Evolutionary conservation across 2,329 filamentous ascomycete species (phyloP).

Genomic region (Dactylella cylindrospora): DNA sequence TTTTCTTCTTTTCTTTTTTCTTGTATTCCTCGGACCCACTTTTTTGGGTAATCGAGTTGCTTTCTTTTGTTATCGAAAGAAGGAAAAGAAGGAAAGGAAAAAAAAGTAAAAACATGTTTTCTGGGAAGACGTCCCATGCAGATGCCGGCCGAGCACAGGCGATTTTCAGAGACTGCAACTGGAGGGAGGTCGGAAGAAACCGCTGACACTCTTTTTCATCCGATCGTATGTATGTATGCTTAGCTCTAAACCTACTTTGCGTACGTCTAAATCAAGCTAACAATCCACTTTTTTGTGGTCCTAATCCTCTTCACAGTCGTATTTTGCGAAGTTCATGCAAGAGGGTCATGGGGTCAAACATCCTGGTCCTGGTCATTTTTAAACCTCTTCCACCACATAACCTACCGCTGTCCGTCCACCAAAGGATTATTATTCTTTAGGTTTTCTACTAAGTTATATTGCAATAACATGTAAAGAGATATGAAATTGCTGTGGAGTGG

Average conservation of each 20-base stretch:
- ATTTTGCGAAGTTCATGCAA: conserved; percentile 43
- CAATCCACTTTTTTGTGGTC: neutral
- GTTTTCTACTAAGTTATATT: conserved; percentile 3
- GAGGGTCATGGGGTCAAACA: conserved; percentile 44
- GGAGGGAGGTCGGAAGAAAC: conserved; percentile 33
- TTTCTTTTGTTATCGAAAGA: conserved; percentile 13
- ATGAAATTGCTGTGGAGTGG: conserved; percentile 17
- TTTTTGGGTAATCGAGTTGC: conserved; percentile 9
- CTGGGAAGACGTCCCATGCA: conserved; percentile 9
- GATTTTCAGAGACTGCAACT: conserved; percentile 10
- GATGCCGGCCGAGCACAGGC: conserved; percentile 16
- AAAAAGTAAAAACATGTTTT: conserved; percentile 30
- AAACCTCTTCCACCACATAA: neutral
- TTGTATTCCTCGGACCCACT: conserved; percentile 24
- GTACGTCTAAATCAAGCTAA: neutral
- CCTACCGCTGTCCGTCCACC: conserved; percentile 17
- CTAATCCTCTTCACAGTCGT: conserved; percentile 10
- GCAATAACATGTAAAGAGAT: conserved; percentile 10
- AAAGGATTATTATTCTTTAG: conserved; percentile 12
- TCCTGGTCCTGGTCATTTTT: conserved; percentile 25
- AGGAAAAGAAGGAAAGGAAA: neutral
- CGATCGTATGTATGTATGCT: conserved; percentile 20
- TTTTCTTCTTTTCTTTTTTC: too few species aligned
- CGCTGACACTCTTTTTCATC: conserved; percentile 35
- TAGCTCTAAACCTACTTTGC: conserved; percentile 1